A percentile compares a stretch with the other conserved stretches of the same genome.
phyloP scores from a whole-genome alignment of 805 yeast genomes.

The Schwanniomyces vanrijiae region DNA sequence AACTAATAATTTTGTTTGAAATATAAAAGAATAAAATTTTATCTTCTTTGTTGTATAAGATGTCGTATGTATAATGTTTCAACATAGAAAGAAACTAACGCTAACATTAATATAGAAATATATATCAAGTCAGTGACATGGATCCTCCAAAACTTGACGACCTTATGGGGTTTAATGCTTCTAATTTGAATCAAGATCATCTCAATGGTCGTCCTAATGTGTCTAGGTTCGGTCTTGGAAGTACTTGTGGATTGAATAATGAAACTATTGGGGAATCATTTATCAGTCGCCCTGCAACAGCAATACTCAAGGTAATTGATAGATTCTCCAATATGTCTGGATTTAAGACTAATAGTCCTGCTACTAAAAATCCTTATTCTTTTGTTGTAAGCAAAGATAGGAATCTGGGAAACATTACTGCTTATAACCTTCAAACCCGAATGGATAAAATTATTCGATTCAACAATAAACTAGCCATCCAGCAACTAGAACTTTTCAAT shows the following conservation, averaged over 20 bases:
- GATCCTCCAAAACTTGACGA: slow-evolving; percentile 5
- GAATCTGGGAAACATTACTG: slow-evolving; percentile 6
- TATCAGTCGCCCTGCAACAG: slow-evolving; percentile 20
- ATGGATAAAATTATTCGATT: slow-evolving; percentile 27
- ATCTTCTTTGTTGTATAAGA: not conserved
- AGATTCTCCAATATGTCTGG: slow-evolving; percentile 13
- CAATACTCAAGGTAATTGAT: slow-evolving; percentile 19
- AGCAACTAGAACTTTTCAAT: slow-evolving; percentile 36
- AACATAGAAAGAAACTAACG: not conserved
- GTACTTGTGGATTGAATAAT: slow-evolving; percentile 7
- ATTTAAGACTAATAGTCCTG: slow-evolving; percentile 4
- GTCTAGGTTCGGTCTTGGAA: slow-evolving; percentile 8
- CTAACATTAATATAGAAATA: slow-evolving; percentile 6
- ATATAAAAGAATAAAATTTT: not conserved
- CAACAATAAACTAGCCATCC: slow-evolving; percentile 36
- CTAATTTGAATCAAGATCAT: not conserved
- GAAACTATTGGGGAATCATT: slow-evolving; percentile 11
- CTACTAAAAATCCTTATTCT: not conserved
- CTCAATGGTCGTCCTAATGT: slow-evolving; percentile 5
- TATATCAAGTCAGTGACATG: slow-evolving; percentile 6
- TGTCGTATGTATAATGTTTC: slow-evolving; percentile 7
- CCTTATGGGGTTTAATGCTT: not conserved
- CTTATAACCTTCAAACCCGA: slow-evolving; percentile 9
- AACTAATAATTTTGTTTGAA: too few species aligned
- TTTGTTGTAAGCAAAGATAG: slow-evolving; percentile 4